Conservation (phyloP, 495 filamentous ascomycete species). For the Hyaloscypha variabilis region DNA sequence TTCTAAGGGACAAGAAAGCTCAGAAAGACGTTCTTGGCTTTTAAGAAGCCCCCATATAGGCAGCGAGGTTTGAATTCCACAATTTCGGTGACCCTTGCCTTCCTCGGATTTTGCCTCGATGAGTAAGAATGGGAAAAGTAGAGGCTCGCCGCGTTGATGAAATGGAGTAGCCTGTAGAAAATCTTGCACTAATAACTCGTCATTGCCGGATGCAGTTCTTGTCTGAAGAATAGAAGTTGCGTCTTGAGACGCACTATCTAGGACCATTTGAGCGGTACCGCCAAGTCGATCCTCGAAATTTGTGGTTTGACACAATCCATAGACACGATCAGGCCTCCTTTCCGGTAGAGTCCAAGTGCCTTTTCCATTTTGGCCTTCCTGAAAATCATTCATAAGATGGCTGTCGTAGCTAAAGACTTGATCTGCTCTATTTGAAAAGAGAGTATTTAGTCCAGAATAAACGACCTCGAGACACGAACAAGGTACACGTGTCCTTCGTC, state of each 20-base stretch:
- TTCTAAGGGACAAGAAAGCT: not conserved
- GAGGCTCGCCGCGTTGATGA: no score
- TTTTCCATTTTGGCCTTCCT: not conserved
- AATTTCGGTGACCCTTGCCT: not conserved
- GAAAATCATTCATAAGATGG: no score
- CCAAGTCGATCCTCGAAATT: not conserved
- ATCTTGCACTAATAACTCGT: no score
- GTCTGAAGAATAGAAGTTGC: no score
- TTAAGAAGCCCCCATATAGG: slow-evolving; percentile 10
- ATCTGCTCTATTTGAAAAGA: not conserved
- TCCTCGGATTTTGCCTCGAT: slow-evolving; percentile 14
- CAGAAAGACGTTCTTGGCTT: slow-evolving; percentile 11
- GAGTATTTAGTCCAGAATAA: not conserved
- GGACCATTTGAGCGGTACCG: not conserved
- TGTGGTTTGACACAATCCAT: not conserved
- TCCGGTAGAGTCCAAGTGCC: not conserved
- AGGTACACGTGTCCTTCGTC: not conserved
- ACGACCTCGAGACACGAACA: not conserved
- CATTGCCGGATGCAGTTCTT: no score
- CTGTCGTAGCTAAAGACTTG: not conserved
- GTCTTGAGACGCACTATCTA: not conserved
- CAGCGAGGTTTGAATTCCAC: slow-evolving; percentile 4
- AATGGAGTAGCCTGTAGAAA: no score
- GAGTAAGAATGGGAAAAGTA: slow-evolving; percentile 19
- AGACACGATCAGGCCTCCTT: not conserved